Evolutionary conservation across 179 eudicot species (phyloP).

Genomic region (Amaranthus tricolor): DNA sequence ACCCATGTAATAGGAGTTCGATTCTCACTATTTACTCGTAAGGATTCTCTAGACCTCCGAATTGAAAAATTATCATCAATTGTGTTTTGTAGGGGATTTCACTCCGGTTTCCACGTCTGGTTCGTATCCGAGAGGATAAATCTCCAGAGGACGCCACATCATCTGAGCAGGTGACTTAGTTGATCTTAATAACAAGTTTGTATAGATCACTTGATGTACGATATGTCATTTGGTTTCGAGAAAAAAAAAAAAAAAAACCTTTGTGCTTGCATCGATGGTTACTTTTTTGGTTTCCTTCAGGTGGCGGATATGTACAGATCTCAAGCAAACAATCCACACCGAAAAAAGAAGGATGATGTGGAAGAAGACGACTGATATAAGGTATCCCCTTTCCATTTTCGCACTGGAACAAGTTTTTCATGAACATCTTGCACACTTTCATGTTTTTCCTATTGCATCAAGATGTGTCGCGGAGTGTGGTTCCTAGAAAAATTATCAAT

Average conservation of each 20-base stretch:
- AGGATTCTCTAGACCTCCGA: too few relatives aligned
- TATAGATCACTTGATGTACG: neutral
- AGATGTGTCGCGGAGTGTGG: neutral
- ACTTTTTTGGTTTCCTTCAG: slow-evolving; percentile 26
- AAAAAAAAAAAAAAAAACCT: neutral
- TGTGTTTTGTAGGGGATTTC: slow-evolving; percentile 66
- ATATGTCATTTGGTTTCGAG: too few relatives aligned
- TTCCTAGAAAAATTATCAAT: neutral
- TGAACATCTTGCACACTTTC: slow-evolving; percentile 8
- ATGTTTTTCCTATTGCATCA: neutral
- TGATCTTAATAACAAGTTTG: slow-evolving; percentile 11
- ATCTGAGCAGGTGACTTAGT: slow-evolving; percentile 59
- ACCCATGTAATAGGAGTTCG: too few relatives aligned
- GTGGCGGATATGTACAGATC: slow-evolving; percentile 76
- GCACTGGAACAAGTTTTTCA: neutral
- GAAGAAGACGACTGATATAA: slow-evolving; percentile 47
- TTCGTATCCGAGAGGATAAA: slow-evolving; percentile 86
- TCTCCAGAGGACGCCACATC: slow-evolving; percentile 82
- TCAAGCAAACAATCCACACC: slow-evolving; percentile 51
- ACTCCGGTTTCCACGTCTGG: slow-evolving; percentile 81
- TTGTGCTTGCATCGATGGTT: neutral
- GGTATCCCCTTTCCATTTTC: neutral
- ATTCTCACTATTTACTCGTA: too few relatives aligned
- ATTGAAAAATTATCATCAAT: neutral
- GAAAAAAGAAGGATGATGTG: slow-evolving; percentile 44